phyloP scores from a whole-genome alignment of 306 rosid genomes.

The Quercus cerris region DNA sequence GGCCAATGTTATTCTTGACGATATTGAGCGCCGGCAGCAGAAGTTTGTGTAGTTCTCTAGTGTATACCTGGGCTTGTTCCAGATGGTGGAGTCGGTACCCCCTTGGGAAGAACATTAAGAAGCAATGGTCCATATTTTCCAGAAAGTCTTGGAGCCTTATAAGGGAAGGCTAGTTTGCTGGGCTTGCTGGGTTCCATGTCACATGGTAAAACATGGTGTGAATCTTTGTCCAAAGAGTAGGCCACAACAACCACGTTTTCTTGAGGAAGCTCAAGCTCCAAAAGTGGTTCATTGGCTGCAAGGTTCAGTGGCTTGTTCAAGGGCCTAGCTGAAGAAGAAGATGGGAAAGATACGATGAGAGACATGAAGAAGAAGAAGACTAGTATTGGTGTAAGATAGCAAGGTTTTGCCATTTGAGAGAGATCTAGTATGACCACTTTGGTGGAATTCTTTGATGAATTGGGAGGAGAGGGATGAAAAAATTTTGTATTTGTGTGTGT shows the following conservation, averaged over 20 bases:
- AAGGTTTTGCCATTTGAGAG: conserved; percentile 24
- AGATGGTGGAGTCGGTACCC: conserved; percentile 31
- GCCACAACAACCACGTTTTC: neutral
- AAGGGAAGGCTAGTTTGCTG: neutral
- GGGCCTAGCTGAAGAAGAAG: conserved; percentile 31
- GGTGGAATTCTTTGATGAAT: neutral
- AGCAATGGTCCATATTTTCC: conserved; percentile 35
- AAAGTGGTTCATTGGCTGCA: too few species aligned
- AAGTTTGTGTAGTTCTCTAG: neutral
- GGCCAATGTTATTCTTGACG: neutral
- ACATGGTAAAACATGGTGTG: neutral
- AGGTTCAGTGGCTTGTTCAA: conserved; percentile 4
- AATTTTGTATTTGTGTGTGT: neutral
- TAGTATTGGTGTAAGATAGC: neutral
- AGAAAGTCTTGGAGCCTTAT: conserved; percentile 4
- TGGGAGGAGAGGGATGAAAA: neutral
- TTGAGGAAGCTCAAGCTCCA: conserved; percentile 22
- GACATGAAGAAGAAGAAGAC: neutral
- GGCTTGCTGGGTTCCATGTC: conserved; percentile 3
- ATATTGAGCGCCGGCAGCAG: too few species aligned
- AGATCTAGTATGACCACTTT: neutral
- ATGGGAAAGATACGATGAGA: neutral
- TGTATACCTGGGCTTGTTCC: conserved; percentile 66
- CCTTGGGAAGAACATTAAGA: conserved; percentile 72
- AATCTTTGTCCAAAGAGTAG: neutral